Evolutionary conservation across 768 basidiomycete species (phyloP).

Genomic region (Naganishia kalamii): DNA sequence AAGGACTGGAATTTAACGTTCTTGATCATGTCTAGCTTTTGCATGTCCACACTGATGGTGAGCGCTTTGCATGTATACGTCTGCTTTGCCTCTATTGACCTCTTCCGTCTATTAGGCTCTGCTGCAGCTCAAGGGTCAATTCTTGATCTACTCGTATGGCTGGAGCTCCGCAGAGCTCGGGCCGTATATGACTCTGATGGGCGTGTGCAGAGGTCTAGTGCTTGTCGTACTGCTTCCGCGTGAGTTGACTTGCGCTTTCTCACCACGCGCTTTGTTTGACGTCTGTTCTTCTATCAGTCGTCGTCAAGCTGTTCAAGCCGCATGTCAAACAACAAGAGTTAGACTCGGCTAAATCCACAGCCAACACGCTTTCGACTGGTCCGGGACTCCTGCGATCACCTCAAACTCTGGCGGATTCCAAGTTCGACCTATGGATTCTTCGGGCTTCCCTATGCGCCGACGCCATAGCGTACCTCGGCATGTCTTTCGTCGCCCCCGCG

Average conservation of each 20-base stretch:
- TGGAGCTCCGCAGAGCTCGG: slow-evolving; percentile 44
- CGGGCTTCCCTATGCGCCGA: slow-evolving; percentile 60
- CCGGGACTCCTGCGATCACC: slow-evolving; percentile 11
- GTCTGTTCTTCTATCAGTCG: slow-evolving; percentile 22
- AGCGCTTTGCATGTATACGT: slow-evolving; percentile 30
- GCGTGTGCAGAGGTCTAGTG: slow-evolving; percentile 29
- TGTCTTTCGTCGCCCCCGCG: slow-evolving; percentile 53
- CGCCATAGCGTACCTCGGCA: slow-evolving; percentile 52
- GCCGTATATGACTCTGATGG: slow-evolving; percentile 39
- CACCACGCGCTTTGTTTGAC: background rate
- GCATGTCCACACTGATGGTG: slow-evolving; percentile 62
- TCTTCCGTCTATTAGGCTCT: slow-evolving; percentile 29
- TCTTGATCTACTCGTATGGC: slow-evolving; percentile 38
- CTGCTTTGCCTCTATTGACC: background rate
- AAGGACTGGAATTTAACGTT: slow-evolving; percentile 71
- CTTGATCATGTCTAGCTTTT: slow-evolving; percentile 60
- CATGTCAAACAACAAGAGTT: slow-evolving; percentile 23
- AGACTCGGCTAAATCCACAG: background rate
- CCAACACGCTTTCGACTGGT: background rate
- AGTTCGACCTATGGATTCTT: slow-evolving; percentile 66
- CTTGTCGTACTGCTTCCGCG: slow-evolving; percentile 39
- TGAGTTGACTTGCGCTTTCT: slow-evolving; percentile 24
- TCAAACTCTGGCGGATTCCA: slow-evolving; percentile 19
- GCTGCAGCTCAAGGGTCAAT: slow-evolving; percentile 38
- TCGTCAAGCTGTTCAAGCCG: slow-evolving; percentile 40